These are phyloP conservation scores for Vitis hybrid DNA, from an alignment of 177 flowering plant species.

Conservation along the genomic window DNA sequence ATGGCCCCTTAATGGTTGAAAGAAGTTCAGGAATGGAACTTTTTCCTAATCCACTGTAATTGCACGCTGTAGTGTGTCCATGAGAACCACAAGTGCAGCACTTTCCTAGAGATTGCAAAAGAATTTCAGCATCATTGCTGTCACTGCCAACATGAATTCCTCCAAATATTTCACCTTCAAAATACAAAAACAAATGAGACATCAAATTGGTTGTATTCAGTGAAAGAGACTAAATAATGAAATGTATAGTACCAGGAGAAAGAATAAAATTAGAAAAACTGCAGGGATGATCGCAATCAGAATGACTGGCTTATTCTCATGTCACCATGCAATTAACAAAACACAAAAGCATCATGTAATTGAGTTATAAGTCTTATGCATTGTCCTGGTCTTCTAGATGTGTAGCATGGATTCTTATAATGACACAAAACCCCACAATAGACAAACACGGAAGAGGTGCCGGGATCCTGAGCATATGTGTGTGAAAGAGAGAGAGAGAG, in stretches of 20 bases:
- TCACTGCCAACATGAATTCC: slow-evolving; percentile 60
- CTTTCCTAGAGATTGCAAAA: slow-evolving; percentile 52
- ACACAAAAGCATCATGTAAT: too few species aligned
- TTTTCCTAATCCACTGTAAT: slow-evolving; percentile 18
- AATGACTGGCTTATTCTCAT: background rate
- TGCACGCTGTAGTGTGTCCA: slow-evolving; percentile 21
- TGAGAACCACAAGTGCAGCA: slow-evolving; percentile 57
- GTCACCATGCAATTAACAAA: too few species aligned
- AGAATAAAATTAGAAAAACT: background rate
- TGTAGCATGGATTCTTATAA: too few species aligned
- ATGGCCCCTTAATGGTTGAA: slow-evolving; percentile 87
- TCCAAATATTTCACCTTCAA: slow-evolving; percentile 90
- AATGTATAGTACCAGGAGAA: background rate
- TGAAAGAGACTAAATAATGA: too few species aligned
- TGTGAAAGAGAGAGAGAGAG: too few species aligned
- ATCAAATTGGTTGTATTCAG: background rate
- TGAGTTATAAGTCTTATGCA: too few species aligned
- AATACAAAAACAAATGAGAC: slow-evolving; percentile 15
- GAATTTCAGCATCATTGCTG: slow-evolving; percentile 70
- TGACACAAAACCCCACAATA: too few species aligned
- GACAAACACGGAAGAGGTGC: too few species aligned
- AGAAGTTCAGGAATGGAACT: slow-evolving; percentile 67
- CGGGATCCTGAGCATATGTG: too few species aligned
- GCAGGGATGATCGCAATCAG: background rate
- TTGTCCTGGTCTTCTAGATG: too few species aligned